These are phyloP conservation scores for Bacidia rubella DNA, from an alignment of 495 filamentous ascomycete species.

Conservation along the genomic window DNA sequence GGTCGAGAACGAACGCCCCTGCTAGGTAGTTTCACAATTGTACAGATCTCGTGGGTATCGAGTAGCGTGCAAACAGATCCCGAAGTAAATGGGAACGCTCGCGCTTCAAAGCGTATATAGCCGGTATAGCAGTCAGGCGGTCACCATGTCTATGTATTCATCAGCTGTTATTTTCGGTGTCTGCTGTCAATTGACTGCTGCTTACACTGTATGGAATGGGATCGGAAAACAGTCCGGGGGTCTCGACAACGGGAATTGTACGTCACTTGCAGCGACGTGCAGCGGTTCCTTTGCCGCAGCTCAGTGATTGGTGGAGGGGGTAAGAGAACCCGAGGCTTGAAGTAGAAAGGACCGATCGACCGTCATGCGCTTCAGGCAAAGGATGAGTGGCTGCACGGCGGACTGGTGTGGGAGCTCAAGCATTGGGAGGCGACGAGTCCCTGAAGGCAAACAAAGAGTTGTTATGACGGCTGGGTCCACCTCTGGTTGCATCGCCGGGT, in stretches of 20 bases:
- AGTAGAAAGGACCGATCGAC: slow-evolving; percentile 1
- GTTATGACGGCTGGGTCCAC: too few relatives aligned
- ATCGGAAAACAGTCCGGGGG: background rate
- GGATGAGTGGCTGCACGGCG: slow-evolving; percentile 5
- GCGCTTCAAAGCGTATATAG: background rate
- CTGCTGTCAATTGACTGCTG: background rate
- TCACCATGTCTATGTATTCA: background rate
- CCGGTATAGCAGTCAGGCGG: background rate
- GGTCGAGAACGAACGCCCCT: background rate
- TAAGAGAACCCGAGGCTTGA: slow-evolving; percentile 9
- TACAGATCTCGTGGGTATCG: background rate
- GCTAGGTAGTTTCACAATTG: background rate
- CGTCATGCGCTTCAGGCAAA: slow-evolving; percentile 11
- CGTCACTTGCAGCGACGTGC: slow-evolving; percentile 14
- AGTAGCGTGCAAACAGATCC: background rate
- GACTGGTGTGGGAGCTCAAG: slow-evolving; percentile 1
- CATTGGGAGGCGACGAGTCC: slow-evolving; percentile 5
- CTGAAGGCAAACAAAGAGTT: too few relatives aligned
- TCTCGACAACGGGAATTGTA: slow-evolving; percentile 7
- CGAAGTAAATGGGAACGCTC: background rate
- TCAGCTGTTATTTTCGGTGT: background rate
- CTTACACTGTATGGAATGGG: background rate
- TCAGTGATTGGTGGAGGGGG: slow-evolving; percentile 11
- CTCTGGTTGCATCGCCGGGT: too few relatives aligned
- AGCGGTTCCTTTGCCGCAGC: slow-evolving; percentile 11